These are phyloP conservation scores for Emmonsiellopsis sp. DNA, from an alignment of 2,329 filamentous ascomycete species.

Conservation along the genomic window DNA sequence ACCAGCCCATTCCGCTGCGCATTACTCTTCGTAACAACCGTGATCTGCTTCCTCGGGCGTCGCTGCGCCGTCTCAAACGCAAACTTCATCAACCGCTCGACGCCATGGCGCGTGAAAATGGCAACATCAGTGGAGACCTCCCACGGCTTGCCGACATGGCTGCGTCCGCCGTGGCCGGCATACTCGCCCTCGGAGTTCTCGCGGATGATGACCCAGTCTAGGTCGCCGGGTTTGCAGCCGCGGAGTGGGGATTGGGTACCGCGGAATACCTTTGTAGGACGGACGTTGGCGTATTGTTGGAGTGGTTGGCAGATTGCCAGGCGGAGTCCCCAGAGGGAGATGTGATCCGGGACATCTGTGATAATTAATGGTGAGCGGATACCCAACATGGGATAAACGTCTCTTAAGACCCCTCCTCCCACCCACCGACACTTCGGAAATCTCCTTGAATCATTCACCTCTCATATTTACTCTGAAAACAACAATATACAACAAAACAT, in stretches of 20 bases:
- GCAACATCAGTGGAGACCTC: constrained; percentile 45
- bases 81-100: constrained; percentile 45
- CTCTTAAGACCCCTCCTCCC: background rate
- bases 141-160: constrained; percentile 43
- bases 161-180: constrained; percentile 46
- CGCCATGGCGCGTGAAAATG: constrained; percentile 45
- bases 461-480: background rate
- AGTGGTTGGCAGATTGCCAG: constrained; percentile 48
- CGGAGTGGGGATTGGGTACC: constrained; percentile 44
- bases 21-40: constrained; percentile 48
- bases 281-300: constrained; percentile 50
- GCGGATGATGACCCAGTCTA: constrained; percentile 49
- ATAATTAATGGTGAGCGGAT: background rate
- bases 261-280: constrained; percentile 44
- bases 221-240: constrained; percentile 38
- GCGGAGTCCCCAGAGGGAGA: constrained; percentile 49
- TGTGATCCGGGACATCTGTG: constrained; percentile 46
- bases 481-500: constrained; percentile 11
- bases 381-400: background rate
- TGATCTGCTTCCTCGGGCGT: constrained; percentile 41
- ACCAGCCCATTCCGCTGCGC: constrained; percentile 49
- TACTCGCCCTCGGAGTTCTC: constrained; percentile 51
- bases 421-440: too few relatives aligned
- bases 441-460: too few relatives aligned
- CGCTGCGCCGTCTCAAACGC: constrained; percentile 45